A percentile compares a stretch with the other conserved stretches of the same genome.
Evolutionary conservation across 768 basidiomycete genomes (phyloP).

Genomic region (Trichaptum fuscoviolaceum): DNA sequence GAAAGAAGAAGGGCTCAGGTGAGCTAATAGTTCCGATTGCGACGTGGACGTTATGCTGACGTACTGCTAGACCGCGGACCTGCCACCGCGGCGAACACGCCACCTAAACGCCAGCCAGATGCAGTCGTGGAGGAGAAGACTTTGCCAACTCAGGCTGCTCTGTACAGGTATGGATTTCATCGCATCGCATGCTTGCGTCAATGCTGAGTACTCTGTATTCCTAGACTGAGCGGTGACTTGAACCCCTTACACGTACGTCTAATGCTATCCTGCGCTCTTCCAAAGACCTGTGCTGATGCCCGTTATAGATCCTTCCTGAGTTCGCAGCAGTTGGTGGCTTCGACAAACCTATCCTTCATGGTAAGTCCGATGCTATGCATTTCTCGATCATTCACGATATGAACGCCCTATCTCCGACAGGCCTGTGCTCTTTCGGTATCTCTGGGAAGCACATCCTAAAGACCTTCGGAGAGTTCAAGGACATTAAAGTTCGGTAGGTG

Average conservation of each 20-base stretch:
- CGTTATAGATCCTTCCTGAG: constrained; percentile 74
- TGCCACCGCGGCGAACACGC: constrained; percentile 74
- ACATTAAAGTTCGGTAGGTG: constrained; percentile 89
- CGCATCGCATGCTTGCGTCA: constrained; percentile 1
- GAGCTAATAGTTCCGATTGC: constrained; percentile 17
- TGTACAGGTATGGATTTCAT: constrained; percentile 65
- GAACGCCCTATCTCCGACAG: constrained; percentile 25
- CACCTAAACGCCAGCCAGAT: constrained; percentile 82
- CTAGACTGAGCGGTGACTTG: constrained; percentile 80
- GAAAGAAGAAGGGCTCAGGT: constrained; percentile 82
- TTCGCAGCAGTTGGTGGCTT: constrained; percentile 96
- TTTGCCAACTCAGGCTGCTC: constrained; percentile 69
- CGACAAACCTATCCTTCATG: constrained; percentile 83
- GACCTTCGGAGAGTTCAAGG: constrained; percentile 76
- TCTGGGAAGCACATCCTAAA: constrained; percentile 90
- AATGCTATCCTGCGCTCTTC: neutral
- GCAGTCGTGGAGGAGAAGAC: constrained; percentile 89
- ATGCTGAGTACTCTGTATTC: neutral
- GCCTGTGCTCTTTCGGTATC: constrained; percentile 90
- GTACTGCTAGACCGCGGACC: constrained; percentile 71
- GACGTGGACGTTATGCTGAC: constrained; percentile 7
- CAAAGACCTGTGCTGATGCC: neutral
- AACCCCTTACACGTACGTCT: constrained; percentile 82
- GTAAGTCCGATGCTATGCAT: constrained; percentile 20
- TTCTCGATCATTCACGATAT: neutral